Evolutionary conservation across 1,139 yeast species (phyloP).

Genomic region (Saccharomyces hybrid): DNA sequence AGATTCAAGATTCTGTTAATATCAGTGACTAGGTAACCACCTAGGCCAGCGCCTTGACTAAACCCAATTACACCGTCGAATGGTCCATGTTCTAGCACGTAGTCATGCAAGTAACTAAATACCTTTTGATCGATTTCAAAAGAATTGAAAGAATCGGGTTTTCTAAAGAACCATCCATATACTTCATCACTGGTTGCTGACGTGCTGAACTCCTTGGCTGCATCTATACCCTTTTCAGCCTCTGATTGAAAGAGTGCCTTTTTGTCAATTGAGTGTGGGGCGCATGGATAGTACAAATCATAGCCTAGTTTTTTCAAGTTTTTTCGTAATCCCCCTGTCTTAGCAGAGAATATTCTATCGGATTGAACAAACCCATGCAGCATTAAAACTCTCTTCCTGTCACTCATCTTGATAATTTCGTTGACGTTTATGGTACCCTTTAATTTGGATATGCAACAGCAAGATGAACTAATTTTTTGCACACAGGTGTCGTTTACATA

Average conservation of each 20-base stretch:
- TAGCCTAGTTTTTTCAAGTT: slow-evolving; percentile 54
- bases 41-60: slow-evolving; percentile 86
- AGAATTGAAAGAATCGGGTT: slow-evolving; percentile 8
- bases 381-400: slow-evolving; percentile 36
- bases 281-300: slow-evolving; percentile 66
- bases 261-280: slow-evolving; percentile 38
- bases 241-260: slow-evolving; percentile 8
- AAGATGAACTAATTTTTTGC: background rate
- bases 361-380: slow-evolving; percentile 61
- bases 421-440: slow-evolving; percentile 8
- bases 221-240: slow-evolving; percentile 3
- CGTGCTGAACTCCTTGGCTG: slow-evolving; percentile 13
- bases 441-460: background rate
- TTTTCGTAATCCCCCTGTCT: slow-evolving; percentile 72
- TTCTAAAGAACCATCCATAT: slow-evolving; percentile 29
- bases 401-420: background rate
- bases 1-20: slow-evolving; percentile 31
- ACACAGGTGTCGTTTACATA: slow-evolving; percentile 1
- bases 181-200: slow-evolving; percentile 12
- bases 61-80: slow-evolving; percentile 86
- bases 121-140: slow-evolving; percentile 19
- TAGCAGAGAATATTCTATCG: slow-evolving; percentile 61
- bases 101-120: slow-evolving; percentile 22
- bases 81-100: slow-evolving; percentile 53
- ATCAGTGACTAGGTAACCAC: slow-evolving; percentile 45